Percentiles rank a stretch among this genome's conserved stretches.
phyloP scores from a whole-genome alignment of 1,284 basidiomycete species.

The Puccinia brachypodii region DNA sequence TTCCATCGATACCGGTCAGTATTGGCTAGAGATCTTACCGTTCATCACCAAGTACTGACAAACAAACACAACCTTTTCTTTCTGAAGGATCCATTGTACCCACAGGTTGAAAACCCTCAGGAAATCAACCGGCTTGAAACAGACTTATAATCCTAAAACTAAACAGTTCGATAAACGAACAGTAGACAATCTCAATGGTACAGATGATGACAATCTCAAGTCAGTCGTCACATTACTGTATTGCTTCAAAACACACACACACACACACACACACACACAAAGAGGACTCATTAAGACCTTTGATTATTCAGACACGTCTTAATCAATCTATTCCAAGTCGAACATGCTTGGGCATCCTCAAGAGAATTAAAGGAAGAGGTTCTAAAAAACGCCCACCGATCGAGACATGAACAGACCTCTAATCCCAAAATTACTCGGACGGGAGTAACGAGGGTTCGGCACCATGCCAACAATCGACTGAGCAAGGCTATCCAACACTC shows the following conservation, averaged over 20 bases:
- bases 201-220: conserved; percentile 7
- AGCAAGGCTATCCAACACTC: conserved; percentile 22
- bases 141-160: conserved; percentile 8
- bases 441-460: not conserved
- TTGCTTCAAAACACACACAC: no score
- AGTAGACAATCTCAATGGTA: conserved; percentile 3
- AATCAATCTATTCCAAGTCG: conserved; percentile 31
- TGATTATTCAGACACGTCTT: conserved; percentile 19
- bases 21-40: not conserved
- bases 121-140: conserved; percentile 25
- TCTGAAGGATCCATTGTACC: conserved; percentile 16
- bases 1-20: conserved; percentile 27
- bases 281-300: no score
- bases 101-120: conserved; percentile 14
- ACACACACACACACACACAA: not conserved
- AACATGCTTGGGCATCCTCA: conserved; percentile 31
- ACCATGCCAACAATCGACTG: conserved; percentile 28
- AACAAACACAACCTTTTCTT: not conserved
- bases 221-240: no score
- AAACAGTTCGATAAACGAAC: not conserved
- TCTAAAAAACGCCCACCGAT: not conserved
- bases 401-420: not conserved
- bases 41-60: not conserved
- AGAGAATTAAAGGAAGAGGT: conserved; percentile 23
- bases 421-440: conserved; percentile 3